Evolutionary conservation across 495 filamentous ascomycete genomes (phyloP), one percentile per base, ranked within the genome.

Genomic region (Podospora pseudopauciseta): DNA sequence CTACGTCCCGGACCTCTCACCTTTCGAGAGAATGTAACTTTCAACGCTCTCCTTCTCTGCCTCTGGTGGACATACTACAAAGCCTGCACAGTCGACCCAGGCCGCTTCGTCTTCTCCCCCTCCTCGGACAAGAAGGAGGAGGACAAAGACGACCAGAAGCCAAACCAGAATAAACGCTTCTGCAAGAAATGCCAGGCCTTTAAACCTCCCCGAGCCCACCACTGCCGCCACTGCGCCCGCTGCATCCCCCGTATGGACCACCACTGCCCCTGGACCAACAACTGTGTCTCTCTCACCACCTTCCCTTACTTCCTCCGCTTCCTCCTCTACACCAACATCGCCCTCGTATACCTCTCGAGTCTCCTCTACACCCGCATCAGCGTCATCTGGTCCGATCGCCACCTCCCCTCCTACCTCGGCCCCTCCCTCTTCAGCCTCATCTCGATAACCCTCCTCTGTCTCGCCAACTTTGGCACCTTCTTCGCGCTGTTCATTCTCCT

Each of bases 161-260:
- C 76, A 18, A 30, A 56, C 39, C 39, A 49, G 13, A 6, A 6
- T 11, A 49, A 49, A 49, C 69, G 82, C 44, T 97, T 92, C 92
- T 99, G 95, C 78, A 89, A 88, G 73, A 97, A 91, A 78, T 99
- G 95, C 75, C 81, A 89, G 60, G 86, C 88, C 15, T 86, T 85
- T 19, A 98, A 98, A 72, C 92, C 96, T 11, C 91, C 91, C 6
- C 84, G 95, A 63, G 86, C 93, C 55, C 96, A 99, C 81, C 95
- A 99, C 81, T 99, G 95, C 82, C 91, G 90, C 71, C 87, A 85
- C 60, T 99, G 95, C 80, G 82, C 84, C 72, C 89, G 91, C 86
- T 99, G 95, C 78, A 89, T 98, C 67, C 91, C 93, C 1, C 93
- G 92, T 76, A 98, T 99, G 96, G 95, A 99, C 82, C 95, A 99